phyloP scores from a whole-genome alignment of 2,329 filamentous ascomycete species.

The Monosporascus sp. region DNA sequence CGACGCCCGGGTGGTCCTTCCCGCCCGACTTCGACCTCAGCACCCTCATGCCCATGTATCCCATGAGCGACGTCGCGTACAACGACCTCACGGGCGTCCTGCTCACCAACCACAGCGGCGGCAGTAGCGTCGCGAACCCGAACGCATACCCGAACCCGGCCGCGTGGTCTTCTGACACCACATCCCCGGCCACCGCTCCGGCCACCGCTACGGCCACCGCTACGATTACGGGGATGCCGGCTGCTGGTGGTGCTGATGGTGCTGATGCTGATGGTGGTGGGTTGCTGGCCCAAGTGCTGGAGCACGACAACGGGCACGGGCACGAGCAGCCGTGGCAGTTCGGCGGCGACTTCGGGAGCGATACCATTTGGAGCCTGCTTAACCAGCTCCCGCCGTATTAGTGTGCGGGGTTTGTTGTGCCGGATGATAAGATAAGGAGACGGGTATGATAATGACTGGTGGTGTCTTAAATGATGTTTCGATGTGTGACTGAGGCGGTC shows the following conservation, averaged over 20 bases:
- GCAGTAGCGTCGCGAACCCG: neutral
- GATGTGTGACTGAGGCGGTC: too few relatives aligned
- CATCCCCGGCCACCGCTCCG: neutral
- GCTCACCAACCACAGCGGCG: too few relatives aligned
- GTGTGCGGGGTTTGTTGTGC: too few relatives aligned
- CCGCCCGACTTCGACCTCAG: constrained; percentile 44
- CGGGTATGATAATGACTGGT: too few relatives aligned
- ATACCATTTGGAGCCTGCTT: constrained; percentile 51
- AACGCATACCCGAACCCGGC: neutral
- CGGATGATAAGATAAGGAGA: too few relatives aligned
- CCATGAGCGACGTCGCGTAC: constrained; percentile 51
- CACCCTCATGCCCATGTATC: constrained; percentile 49
- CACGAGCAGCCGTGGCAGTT: constrained; percentile 41
- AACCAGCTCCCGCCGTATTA: constrained; percentile 39
- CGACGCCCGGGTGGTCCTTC: constrained; percentile 31
- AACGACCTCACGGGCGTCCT: constrained; percentile 46
- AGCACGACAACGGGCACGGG: constrained; percentile 3
- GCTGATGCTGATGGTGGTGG: neutral
- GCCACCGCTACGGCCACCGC: neutral
- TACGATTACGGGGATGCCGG: neutral
- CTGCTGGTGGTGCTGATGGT: too few relatives aligned
- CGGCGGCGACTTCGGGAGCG: constrained; percentile 48
- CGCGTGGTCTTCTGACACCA: neutral
- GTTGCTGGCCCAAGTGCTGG: neutral
- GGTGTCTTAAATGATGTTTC: too few relatives aligned